These are phyloP conservation scores for Gnomoniopsis smithogilvyi DNA, from an alignment of 2,329 filamentous ascomycete species.

Conservation along the genomic window DNA sequence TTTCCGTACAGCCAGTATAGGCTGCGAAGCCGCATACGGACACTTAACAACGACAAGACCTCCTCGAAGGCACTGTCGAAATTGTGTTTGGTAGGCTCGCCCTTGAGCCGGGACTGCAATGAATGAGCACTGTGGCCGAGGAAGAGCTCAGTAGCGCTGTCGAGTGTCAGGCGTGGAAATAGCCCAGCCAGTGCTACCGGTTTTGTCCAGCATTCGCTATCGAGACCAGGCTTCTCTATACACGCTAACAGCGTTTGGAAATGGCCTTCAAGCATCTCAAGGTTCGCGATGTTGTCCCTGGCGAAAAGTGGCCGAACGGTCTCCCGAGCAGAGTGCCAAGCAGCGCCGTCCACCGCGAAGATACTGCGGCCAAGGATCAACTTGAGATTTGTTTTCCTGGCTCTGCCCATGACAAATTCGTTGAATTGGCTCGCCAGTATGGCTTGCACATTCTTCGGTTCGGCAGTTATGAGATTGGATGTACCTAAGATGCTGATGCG, in stretches of 20 bases:
- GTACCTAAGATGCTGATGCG: neutral
- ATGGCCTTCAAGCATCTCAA: neutral
- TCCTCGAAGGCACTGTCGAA: slow-evolving; percentile 1
- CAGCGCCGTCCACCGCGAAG: neutral
- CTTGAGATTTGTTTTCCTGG: neutral
- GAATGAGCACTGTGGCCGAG: slow-evolving; percentile 44
- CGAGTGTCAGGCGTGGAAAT: slow-evolving; percentile 52
- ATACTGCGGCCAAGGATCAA: neutral
- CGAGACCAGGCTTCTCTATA: neutral
- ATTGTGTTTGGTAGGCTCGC: neutral
- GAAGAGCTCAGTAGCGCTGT: slow-evolving; percentile 52
- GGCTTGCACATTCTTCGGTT: neutral
- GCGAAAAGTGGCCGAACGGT: neutral
- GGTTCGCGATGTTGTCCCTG: neutral
- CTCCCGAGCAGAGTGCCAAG: neutral
- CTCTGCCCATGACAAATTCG: neutral
- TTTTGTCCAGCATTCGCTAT: neutral
- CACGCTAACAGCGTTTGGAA: neutral
- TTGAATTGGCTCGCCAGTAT: neutral
- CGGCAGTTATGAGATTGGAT: neutral
- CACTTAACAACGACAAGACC: neutral
- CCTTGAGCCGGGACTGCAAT: neutral
- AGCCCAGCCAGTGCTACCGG: slow-evolving; percentile 27
- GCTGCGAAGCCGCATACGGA: slow-evolving; percentile 3
- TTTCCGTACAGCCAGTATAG: slow-evolving; percentile 4